These are phyloP conservation scores for Podospora comata DNA, from an alignment of 495 filamentous ascomycete genomes.

Conservation along the genomic window DNA sequence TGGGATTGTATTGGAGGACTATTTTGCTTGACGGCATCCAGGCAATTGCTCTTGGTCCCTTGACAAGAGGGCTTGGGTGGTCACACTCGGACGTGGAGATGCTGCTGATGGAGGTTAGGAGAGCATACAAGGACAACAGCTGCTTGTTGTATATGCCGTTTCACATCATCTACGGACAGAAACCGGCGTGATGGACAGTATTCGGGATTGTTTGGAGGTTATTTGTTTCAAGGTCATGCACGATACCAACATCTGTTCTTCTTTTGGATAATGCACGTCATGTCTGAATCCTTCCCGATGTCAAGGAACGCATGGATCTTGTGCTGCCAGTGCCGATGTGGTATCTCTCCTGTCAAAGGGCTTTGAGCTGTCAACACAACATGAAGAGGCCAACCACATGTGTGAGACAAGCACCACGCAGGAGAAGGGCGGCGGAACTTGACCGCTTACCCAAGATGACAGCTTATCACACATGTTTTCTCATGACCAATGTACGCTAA, in stretches of 20 bases:
- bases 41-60: slow-evolving; percentile 60
- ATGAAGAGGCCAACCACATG: not conserved
- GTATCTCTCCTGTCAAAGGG: not conserved
- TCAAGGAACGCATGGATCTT: not conserved
- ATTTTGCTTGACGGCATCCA: slow-evolving; percentile 59
- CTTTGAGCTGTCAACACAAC: not conserved
- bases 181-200: slow-evolving; percentile 25
- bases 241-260: not conserved
- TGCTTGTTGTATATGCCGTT: slow-evolving; percentile 50
- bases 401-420: not conserved
- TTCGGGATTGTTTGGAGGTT: not conserved
- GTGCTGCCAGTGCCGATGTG: too few species aligned
- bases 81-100: slow-evolving; percentile 45
- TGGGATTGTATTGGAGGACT: slow-evolving; percentile 57
- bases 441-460: not conserved
- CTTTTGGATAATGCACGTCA: not conserved
- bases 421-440: not conserved
- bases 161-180: slow-evolving; percentile 51
- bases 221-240: not conserved
- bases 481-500: not conserved
- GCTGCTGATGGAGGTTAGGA: slow-evolving; percentile 45
- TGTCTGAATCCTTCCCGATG: not conserved
- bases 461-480: too few species aligned
- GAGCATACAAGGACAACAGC: slow-evolving; percentile 44
- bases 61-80: slow-evolving; percentile 56